These are phyloP conservation scores for Colletotrichum lindemuthianum DNA, from an alignment of 2,329 filamentous ascomycete species.

Conservation along the genomic window DNA sequence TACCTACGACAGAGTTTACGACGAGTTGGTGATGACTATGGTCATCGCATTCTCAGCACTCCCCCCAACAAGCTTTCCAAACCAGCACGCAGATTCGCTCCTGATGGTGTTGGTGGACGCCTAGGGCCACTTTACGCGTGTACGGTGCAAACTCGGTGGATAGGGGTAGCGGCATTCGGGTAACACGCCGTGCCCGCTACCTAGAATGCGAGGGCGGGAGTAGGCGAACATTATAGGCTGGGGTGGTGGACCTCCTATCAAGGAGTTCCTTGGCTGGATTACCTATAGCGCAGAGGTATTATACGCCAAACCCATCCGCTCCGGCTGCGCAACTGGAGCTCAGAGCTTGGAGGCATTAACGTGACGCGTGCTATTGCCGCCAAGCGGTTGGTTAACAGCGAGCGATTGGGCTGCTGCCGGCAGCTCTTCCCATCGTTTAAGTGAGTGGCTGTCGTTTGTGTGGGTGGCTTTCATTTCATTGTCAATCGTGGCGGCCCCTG, in stretches of 20 bases:
- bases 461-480: neutral
- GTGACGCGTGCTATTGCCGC: conserved; percentile 39
- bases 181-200: conserved; percentile 18
- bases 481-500: conserved; percentile 6
- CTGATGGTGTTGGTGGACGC: conserved; percentile 12
- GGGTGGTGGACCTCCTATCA: conserved; percentile 11
- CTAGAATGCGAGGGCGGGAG: conserved; percentile 26
- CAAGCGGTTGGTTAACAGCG: conserved; percentile 17
- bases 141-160: conserved; percentile 16
- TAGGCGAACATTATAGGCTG: conserved; percentile 26
- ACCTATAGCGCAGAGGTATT: conserved; percentile 35
- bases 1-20: conserved; percentile 27
- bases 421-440: neutral
- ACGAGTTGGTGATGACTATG: conserved; percentile 16
- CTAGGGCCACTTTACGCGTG: conserved; percentile 40
- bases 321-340: conserved; percentile 20
- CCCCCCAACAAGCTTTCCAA: conserved; percentile 25
- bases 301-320: conserved; percentile 36
- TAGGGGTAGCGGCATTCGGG: conserved; percentile 2
- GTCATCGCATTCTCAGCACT: conserved; percentile 24
- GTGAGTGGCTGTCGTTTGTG: conserved; percentile 7
- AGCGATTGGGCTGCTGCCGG: conserved; percentile 17
- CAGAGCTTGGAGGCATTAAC: conserved; percentile 38
- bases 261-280: conserved; percentile 27
- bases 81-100: conserved; percentile 15